Evolutionary conservation across 139 green algal species (phyloP), one percentile per base, ranked within the genome.

Genomic region (Tetratostichococcus sp.): DNA sequence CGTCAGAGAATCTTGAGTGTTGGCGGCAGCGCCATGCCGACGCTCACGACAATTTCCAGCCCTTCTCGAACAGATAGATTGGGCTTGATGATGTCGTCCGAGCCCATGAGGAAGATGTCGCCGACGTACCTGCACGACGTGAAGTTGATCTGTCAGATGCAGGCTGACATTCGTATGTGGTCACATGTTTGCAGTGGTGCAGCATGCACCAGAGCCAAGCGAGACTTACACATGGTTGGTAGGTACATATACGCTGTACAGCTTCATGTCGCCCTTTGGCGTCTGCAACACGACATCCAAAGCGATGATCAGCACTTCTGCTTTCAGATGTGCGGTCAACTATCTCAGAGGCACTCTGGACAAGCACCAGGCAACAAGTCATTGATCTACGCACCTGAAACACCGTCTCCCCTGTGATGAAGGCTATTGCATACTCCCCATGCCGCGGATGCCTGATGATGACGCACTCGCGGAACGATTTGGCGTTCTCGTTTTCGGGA

Each of bases 341-440:
- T 50, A 8, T 14, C 14, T 14, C 8, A 50, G 14, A 50, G 8
- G 8, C 8, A 8, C 8, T 14, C 8, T 14, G 39, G 14, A 50
- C 39, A 50, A 50, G 39, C 39, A 50, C 39, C 39, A 50, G 39
- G 14, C n/a, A n/a, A n/a, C n/a, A n/a, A n/a, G n/a, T n/a, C n/a
- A n/a, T n/a, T 11, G 39, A 50, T 23, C 50, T 22, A 1, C 58
- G 28, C 39, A 93, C 88, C 88, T 94, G 87, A 33, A 98, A 79
- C 5, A 81, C 70, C 0, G 94, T 93, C 4, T 85, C 77, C 1
- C 92, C 95, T 2, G 94, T 98, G 79, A 98, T 94, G 79, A 98
- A 98, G 0, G 79, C 94, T 71, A 97, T 90, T 0, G 94, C 94
- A 71, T 86, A 97, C 87, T 97, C 93, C 1, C 94, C 94, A 67